phyloP scores from a whole-genome alignment of 2,329 filamentous ascomycete species.

The Colletotrichum cereale region DNA sequence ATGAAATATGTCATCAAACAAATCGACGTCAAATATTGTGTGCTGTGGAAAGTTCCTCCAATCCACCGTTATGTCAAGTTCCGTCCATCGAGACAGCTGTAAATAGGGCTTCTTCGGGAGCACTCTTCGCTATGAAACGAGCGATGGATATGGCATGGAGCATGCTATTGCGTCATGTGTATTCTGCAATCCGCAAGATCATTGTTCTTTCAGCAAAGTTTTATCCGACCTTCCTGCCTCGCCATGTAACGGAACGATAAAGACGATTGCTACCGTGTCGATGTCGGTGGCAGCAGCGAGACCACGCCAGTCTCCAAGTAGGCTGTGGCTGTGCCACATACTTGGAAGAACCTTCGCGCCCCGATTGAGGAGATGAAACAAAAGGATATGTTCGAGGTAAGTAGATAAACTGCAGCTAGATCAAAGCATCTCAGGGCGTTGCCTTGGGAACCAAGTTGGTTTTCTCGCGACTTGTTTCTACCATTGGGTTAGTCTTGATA shows the following conservation, averaged over 20 bases:
- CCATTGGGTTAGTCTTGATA: neutral
- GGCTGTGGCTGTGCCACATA: too few relatives aligned
- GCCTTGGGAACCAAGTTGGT: neutral
- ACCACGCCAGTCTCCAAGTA: neutral
- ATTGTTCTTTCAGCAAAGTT: neutral
- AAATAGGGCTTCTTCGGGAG: neutral
- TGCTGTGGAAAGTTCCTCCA: too few relatives aligned
- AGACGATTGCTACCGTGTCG: neutral
- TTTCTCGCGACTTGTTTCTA: neutral
- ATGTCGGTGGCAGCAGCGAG: neutral
- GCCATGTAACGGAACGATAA: too few relatives aligned
- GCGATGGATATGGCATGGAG: too few relatives aligned
- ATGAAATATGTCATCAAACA: constrained; percentile 1
- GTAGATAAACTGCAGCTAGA: neutral
- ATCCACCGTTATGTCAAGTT: neutral
- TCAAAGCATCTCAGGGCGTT: neutral
- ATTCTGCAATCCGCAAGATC: neutral
- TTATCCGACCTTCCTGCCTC: neutral
- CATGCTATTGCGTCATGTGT: neutral
- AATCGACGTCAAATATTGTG: neutral
- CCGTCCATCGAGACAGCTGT: neutral
- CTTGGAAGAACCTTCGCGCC: too few relatives aligned
- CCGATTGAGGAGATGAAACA: neutral
- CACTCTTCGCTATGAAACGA: neutral
- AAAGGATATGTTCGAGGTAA: neutral